Conservation (phyloP, 345 rosid species). For the Carallia brachiata region DNA sequence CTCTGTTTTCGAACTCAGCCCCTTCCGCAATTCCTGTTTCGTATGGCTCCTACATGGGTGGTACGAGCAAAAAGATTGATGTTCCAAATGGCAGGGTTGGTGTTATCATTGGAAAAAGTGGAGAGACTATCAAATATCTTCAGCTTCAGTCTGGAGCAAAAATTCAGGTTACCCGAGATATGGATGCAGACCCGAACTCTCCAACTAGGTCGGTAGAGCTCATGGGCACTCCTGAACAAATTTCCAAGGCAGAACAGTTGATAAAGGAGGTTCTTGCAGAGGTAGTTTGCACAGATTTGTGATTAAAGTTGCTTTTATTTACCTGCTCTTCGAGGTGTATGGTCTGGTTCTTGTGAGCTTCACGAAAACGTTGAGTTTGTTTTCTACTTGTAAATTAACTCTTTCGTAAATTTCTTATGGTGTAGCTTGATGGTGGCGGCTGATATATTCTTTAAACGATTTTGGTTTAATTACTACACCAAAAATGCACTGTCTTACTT, state of each 20-base stretch:
- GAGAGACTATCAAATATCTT: constrained; percentile 93
- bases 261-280: constrained; percentile 87
- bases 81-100: constrained; percentile 92
- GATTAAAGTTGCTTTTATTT: background rate
- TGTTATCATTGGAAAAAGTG: constrained; percentile 92
- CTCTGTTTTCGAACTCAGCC: constrained; percentile 32
- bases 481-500: no score
- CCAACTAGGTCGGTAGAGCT: constrained; percentile 72
- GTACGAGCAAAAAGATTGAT: constrained; percentile 79
- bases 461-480: background rate
- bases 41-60: constrained; percentile 58
- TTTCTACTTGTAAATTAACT: background rate
- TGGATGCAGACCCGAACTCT: constrained; percentile 79
- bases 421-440: background rate
- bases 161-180: constrained; percentile 93
- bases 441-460: background rate
- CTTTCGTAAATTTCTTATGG: no score
- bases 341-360: background rate
- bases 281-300: constrained; percentile 21
- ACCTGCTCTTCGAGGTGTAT: background rate
- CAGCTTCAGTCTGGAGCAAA: constrained; percentile 93
- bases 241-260: constrained; percentile 83
- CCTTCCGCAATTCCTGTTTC: constrained; percentile 61
- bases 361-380: background rate
- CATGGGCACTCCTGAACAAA: constrained; percentile 76